phyloP scores from a whole-genome alignment of 1,284 basidiomycete genomes.

The Puccinia hordei region DNA sequence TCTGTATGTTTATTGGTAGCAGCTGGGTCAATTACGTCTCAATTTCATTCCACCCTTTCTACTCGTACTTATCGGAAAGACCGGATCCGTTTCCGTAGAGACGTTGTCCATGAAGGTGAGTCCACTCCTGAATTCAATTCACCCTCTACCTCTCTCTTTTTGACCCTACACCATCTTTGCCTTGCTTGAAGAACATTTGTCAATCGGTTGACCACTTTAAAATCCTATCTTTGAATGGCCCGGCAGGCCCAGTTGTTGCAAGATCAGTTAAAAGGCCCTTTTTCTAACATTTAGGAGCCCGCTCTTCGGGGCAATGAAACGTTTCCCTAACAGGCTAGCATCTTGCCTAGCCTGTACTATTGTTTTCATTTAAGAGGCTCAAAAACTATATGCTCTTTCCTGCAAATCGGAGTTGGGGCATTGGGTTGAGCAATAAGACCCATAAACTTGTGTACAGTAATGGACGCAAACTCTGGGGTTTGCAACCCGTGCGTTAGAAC shows the following conservation, averaged over 20 bases:
- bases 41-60: slow-evolving; percentile 23
- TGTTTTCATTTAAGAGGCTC: background rate
- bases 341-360: background rate
- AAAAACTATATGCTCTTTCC: too few species aligned
- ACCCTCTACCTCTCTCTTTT: background rate
- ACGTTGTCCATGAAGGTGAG: slow-evolving; percentile 26
- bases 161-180: background rate
- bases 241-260: slow-evolving; percentile 31
- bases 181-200: background rate
- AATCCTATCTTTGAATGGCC: background rate
- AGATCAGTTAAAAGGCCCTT: slow-evolving; percentile 19
- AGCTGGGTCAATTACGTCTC: slow-evolving; percentile 22
- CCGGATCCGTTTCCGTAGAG: slow-evolving; percentile 3
- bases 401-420: too few species aligned
- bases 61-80: slow-evolving; percentile 26
- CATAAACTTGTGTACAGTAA: too few species aligned
- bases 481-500: too few species aligned
- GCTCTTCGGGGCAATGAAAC: too few species aligned
- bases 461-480: too few species aligned
- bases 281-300: slow-evolving; percentile 24
- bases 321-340: background rate
- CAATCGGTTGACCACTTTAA: background rate
- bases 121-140: background rate
- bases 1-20: background rate
- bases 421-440: too few species aligned